Evolutionary conservation across 1,139 yeast genomes (phyloP), one percentile per base, ranked within the genome.

Genomic region (Yamadazyma membranifaciens): DNA sequence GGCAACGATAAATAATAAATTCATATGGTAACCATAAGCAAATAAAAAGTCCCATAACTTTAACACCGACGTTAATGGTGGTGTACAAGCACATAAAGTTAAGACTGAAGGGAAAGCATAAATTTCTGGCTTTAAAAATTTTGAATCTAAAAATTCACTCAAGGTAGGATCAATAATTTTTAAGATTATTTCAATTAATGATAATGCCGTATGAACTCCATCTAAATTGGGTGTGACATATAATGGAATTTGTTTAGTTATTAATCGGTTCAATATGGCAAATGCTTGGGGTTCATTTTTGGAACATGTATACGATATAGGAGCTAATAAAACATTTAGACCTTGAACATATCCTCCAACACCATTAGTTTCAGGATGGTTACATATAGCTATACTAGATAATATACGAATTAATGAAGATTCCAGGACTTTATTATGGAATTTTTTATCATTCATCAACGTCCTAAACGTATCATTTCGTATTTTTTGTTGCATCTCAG

Each of bases 11-110:
- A 89, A 86, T 28, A 91, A 66, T 25, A 91, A 75, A 60, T 89
- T 89, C 82, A 89, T 76, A 57, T 91, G 96, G 24, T 87, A 79
- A 0, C 98, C 98, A 55, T 87, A 89, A 3, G 97, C 95, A 60
- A 89, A 84, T 54, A 88, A 63, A 49, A 88, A 85, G 59, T 89
- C 98, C 98, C 98, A 89, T 22, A 89, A 67, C 42, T 81, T 76
- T 35, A 89, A 64, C 0, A 87, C 88, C 47, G 89, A 87, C 22
- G 72, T 66, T 38, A 91, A 65, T 0, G 96, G 94, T 9, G 95
- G 96, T 2, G 95, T 88, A 55, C 96, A 87, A 4, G 96, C 95
- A 43, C 94, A 82, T 37, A 91, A 67, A 0, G 98, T 89, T 47
- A 91, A 66, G 0, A 89, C 87, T 1, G 95, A 82, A 0, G 97